Conservation (phyloP, 495 filamentous ascomycete genomes). For the Pyrenula aspistea region DNA sequence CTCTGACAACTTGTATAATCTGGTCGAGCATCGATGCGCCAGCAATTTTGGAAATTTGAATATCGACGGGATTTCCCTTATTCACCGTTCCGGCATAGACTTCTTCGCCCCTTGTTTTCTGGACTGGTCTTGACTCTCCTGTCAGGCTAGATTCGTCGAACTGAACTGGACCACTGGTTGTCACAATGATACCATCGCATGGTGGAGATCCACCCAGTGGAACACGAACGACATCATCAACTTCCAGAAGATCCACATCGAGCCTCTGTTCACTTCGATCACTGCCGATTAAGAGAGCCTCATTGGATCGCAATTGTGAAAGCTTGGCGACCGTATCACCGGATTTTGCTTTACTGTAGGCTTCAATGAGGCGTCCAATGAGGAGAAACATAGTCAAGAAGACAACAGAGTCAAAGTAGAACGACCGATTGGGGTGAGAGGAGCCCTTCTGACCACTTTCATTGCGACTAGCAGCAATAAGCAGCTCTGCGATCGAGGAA, state of each 20-base stretch:
- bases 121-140: conserved; percentile 70
- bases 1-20: conserved; percentile 79
- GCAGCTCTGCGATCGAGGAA: conserved; percentile 68
- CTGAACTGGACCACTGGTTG: conserved; percentile 38
- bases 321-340: conserved; percentile 79
- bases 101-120: conserved; percentile 55
- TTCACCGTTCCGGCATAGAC: conserved; percentile 87
- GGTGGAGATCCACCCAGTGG: conserved; percentile 75
- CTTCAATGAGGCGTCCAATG: conserved; percentile 67
- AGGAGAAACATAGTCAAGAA: conserved; percentile 90
- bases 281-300: conserved; percentile 53
- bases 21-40: conserved; percentile 86
- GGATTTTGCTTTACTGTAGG: conserved; percentile 85
- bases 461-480: conserved; percentile 45
- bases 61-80: conserved; percentile 53
- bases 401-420: conserved; percentile 91
- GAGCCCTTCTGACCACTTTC: conserved; percentile 3
- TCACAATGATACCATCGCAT: conserved; percentile 61
- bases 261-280: conserved; percentile 28
- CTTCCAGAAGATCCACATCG: conserved; percentile 64
- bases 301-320: conserved; percentile 64
- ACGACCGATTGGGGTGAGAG: conserved; percentile 36
- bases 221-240: conserved; percentile 68
- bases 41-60: conserved; percentile 55
- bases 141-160: conserved; percentile 91